These are phyloP conservation scores for Ophiostoma quercus DNA, from an alignment of 2,329 filamentous ascomycete species.

Conservation along the genomic window DNA sequence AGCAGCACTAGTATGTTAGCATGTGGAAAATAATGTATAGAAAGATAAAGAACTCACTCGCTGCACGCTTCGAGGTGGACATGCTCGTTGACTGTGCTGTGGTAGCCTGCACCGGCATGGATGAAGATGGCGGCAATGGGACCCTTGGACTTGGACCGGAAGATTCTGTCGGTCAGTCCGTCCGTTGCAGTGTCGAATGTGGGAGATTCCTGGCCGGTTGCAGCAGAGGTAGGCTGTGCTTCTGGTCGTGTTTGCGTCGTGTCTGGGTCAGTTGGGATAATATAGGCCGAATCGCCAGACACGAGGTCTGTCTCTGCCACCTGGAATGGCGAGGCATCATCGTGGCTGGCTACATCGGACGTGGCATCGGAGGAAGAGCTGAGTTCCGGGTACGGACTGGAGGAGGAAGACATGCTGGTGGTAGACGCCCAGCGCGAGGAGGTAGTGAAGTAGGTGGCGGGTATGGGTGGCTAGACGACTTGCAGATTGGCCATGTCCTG, in stretches of 20 bases:
- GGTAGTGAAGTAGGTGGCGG: background rate
- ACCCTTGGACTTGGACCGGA: slow-evolving; percentile 26
- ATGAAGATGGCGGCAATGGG: slow-evolving; percentile 70
- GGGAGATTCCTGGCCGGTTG: background rate
- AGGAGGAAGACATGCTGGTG: slow-evolving; percentile 11
- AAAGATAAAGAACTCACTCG: slow-evolving; percentile 56
- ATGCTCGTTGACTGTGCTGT: slow-evolving; percentile 79
- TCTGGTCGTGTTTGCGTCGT: background rate
- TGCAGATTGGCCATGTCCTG: slow-evolving; percentile 15
- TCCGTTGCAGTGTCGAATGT: slow-evolving; percentile 20
- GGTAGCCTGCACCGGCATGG: slow-evolving; percentile 91
- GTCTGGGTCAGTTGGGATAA: background rate
- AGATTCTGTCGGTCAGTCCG: slow-evolving; percentile 31
- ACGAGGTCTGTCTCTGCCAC: background rate
- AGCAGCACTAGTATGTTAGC: slow-evolving; percentile 58
- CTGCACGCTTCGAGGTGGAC: slow-evolving; percentile 81
- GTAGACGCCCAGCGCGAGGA: background rate
- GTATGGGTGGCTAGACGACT: background rate
- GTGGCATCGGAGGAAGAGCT: slow-evolving; percentile 20
- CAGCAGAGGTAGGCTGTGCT: background rate
- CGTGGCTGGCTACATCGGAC: background rate
- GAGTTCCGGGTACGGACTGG: slow-evolving; percentile 25
- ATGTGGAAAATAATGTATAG: slow-evolving; percentile 6
- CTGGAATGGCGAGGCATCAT: background rate
- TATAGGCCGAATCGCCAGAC: background rate